These are phyloP conservation scores for Avena eriantha DNA, from an alignment of 176 grass and related monocot genomes.

Conservation along the genomic window DNA sequence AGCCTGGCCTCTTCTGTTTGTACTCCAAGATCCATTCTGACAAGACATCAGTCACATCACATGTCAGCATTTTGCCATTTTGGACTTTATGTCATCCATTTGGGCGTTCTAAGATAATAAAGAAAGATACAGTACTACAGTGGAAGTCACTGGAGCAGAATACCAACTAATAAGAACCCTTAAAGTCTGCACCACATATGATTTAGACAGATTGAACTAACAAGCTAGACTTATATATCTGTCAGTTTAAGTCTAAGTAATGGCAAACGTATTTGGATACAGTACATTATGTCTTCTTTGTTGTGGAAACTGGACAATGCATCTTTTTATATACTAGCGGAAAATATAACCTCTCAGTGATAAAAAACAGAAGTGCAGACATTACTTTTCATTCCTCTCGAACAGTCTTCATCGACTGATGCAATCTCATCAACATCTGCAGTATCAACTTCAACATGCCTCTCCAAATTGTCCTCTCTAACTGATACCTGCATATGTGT, in stretches of 20 bases:
- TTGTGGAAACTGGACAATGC: neutral
- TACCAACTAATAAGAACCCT: neutral
- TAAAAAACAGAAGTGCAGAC: slow-evolving; percentile 14
- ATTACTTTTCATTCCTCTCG: slow-evolving; percentile 97
- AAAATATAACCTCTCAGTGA: neutral
- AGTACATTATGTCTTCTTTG: neutral
- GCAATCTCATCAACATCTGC: slow-evolving; percentile 62
- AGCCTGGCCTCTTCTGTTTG: slow-evolving; percentile 68
- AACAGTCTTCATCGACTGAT: slow-evolving; percentile 78
- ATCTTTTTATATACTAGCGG: slow-evolving; percentile 4
- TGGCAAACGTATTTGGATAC: neutral
- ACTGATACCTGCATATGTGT: slow-evolving; percentile 38
- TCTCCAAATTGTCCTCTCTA: slow-evolving; percentile 44
- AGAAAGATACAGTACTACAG: neutral
- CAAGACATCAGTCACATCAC: slow-evolving; percentile 23
- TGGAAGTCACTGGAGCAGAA: slow-evolving; percentile 23
- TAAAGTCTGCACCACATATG: neutral
- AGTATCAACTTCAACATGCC: slow-evolving; percentile 42
- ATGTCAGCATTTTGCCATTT: slow-evolving; percentile 36
- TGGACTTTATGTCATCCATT: slow-evolving; percentile 5
- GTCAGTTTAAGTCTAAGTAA: neutral
- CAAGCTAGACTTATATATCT: slow-evolving; percentile 15
- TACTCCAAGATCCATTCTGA: slow-evolving; percentile 93
- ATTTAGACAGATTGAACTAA: neutral
- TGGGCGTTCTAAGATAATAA: slow-evolving; percentile 29